Conservation (phyloP, 192 early-diverging fungal species). For the Chytriomyces hyalinus region DNA sequence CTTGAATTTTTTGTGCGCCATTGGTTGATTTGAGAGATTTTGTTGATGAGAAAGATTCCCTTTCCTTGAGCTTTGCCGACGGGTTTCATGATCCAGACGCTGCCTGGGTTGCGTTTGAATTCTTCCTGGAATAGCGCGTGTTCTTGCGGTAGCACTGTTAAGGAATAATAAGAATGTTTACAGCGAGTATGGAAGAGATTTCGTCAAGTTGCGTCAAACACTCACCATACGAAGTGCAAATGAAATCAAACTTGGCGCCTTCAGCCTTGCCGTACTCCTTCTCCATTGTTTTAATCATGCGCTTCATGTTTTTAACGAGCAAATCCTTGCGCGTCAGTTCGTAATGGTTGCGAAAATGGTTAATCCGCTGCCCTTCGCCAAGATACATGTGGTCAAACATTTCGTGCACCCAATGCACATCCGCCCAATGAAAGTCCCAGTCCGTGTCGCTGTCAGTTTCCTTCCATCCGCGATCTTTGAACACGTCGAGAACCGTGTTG, state of each 20-base stretch:
- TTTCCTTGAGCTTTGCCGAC: slow-evolving; percentile 72
- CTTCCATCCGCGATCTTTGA: slow-evolving; percentile 65
- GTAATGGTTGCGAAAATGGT: slow-evolving; percentile 72
- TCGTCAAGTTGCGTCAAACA: not conserved
- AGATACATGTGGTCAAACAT: slow-evolving; percentile 70
- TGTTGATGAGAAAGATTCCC: slow-evolving; percentile 72
- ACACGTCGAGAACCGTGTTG: slow-evolving; percentile 66
- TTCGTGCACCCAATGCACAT: slow-evolving; percentile 73
- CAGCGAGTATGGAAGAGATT: not conserved
- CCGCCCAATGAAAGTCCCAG: slow-evolving; percentile 67
- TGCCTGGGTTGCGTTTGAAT: slow-evolving; percentile 67
- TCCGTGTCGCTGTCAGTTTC: slow-evolving; percentile 65
- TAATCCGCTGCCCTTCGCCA: slow-evolving; percentile 63
- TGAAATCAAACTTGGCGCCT: slow-evolving; percentile 63
- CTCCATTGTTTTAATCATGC: slow-evolving; percentile 69
- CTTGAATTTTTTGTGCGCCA: slow-evolving; percentile 60
- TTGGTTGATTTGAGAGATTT: slow-evolving; percentile 60
- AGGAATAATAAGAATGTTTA: not conserved
- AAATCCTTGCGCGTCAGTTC: slow-evolving; percentile 72
- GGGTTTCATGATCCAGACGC: slow-evolving; percentile 73
- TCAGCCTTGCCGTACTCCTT: slow-evolving; percentile 65
- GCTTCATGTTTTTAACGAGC: slow-evolving; percentile 69
- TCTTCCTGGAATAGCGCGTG: slow-evolving; percentile 71
- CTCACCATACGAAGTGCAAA: slow-evolving; percentile 58
- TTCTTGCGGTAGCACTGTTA: slow-evolving; percentile 57